Evolutionary conservation across 176 grass and related monocot species (phyloP), one percentile per base, ranked within the genome.

Genomic region (Aechmea fasciata): DNA sequence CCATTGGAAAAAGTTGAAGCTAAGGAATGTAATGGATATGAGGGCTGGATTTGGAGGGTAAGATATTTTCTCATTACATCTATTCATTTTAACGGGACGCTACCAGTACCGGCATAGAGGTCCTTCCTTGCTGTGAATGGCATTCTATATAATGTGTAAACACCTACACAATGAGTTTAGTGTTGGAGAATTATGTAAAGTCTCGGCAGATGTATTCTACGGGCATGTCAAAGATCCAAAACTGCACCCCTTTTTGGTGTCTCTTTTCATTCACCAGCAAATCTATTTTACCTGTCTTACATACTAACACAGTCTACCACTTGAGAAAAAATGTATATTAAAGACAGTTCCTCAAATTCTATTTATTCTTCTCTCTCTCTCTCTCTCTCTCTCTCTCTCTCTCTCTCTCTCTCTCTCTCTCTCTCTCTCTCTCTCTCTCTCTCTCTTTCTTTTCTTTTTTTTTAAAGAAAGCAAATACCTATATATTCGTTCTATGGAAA

Each of bases 21-120:
- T 87, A 3, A 81, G 93, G 54, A 96, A 96, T 87, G 79, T 92
- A 24, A 87, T 96, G 85, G 93, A 96, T 75, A 96, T 96, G 93
- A 84, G 88, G 23, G 93, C 93, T 87, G 79, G 83, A 75, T 96
- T 89, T 75, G 93, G 93, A 83, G 93, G 93, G 93, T 96, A 82
- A 65, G 48, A 78, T 79, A 51, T 62, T 80, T 74, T 73, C 48
- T 64, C 49, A 3, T 25, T 47, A 13, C 83, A 67, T 66, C 23
- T 11, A 2, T 53, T 15, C n/a, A 77, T 74, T 83, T 49, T 48
- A 19, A 72, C 33, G 26, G 3, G 25, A 69, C 63, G 9, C 49
- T 2, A 62, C 13, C 4, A n/a, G 13, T 14, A 14, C 13, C 7
- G 52, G 52, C 52, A 55, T 12, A n/a, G 15, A 55, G 13, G 13